Evolutionary conservation across 805 yeast species (phyloP).

Genomic region (Nakazawaea ishiwadae): DNA sequence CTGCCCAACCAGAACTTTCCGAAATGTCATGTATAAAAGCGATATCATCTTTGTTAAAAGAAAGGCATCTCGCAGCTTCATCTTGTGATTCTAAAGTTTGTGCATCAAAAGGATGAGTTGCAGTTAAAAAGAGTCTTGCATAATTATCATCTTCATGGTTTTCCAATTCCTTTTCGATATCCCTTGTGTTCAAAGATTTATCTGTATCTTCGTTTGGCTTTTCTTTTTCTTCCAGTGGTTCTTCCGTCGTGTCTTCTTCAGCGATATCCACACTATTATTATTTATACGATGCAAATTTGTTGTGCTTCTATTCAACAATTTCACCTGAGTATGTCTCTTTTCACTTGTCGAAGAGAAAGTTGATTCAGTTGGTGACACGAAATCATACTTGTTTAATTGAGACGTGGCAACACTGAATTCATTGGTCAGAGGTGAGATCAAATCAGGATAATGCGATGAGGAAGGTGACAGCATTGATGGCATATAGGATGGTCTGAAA

Average conservation of each 20-base stretch:
- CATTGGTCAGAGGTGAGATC: conserved; percentile 3
- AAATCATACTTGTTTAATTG: conserved; percentile 1
- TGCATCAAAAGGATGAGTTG: conserved; percentile 56
- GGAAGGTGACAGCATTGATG: conserved; percentile 2
- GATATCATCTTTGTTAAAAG: conserved; percentile 63
- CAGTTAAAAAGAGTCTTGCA: conserved; percentile 49
- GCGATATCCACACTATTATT: conserved; percentile 1
- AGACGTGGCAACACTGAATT: conserved; percentile 7
- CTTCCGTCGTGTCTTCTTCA: neutral
- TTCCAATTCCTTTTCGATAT: conserved; percentile 4
- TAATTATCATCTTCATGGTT: conserved; percentile 34
- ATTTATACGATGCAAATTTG: neutral
- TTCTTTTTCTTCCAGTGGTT: neutral
- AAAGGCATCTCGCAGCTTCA: conserved; percentile 68
- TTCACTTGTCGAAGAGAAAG: conserved; percentile 7
- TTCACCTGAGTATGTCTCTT: conserved; percentile 10
- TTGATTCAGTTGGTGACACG: conserved; percentile 9
- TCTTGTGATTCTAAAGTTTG: conserved; percentile 56
- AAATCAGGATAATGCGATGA: conserved; percentile 7
- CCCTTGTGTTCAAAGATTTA: conserved; percentile 15
- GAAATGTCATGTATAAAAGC: conserved; percentile 78
- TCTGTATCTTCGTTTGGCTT: conserved; percentile 10
- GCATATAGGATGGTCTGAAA: conserved; percentile 7
- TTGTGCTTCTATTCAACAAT: conserved; percentile 7
- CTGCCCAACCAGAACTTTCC: conserved; percentile 79